Evolutionary conservation across 208 protist species (phyloP), one percentile per base, ranked within the genome.

Genomic region (Endotrypanum monterogeii): DNA sequence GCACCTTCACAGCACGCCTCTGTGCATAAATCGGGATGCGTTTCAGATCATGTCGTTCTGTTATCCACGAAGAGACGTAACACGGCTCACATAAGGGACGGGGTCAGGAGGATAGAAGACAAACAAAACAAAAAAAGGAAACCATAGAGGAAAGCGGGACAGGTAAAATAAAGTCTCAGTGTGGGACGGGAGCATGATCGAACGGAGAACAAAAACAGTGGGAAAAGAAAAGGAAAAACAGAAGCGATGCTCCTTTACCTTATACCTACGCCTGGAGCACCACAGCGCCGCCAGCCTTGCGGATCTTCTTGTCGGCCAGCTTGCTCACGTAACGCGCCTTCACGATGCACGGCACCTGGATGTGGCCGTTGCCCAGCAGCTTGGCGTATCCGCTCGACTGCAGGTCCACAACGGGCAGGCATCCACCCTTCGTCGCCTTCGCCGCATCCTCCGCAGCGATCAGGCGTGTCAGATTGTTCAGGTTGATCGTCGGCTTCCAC

Each of bases 271-370:
- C 98, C 84, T 97, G 97, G 50, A 99, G 89, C 55, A 99, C 91
- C 77, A 99, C 99, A 48, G 93, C 98, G 84, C 99, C 99, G 82
- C 99, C 99, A 74, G 91, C 98, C 84, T 94, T 98, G 80, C 99
- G 98, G 89, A 99, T 99, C 97, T 99, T 99, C 92, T 99, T 92
- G 93, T 99, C 99, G 56, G 99, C 99, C 35, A 93, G 76, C 83
- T 98, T 94, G 82, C 90, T 98, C 94, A 99, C 99, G 92, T 98
- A 99, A 84, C 99, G 98, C 61, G 99, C 99, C 91, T 99, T 99
- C 79, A 99, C 98, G 80, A 99, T 99, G 77, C 99, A 92, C 77
- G 99, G 99, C 56, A 98, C 93, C 83, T 99, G 98, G 41, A 99
- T 83, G 72, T 94, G 67, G 78, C 99, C 99, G 81, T 98, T 99